Conservation (phyloP, 129 eudicot genomes). For the Flaveria brownii region DNA sequence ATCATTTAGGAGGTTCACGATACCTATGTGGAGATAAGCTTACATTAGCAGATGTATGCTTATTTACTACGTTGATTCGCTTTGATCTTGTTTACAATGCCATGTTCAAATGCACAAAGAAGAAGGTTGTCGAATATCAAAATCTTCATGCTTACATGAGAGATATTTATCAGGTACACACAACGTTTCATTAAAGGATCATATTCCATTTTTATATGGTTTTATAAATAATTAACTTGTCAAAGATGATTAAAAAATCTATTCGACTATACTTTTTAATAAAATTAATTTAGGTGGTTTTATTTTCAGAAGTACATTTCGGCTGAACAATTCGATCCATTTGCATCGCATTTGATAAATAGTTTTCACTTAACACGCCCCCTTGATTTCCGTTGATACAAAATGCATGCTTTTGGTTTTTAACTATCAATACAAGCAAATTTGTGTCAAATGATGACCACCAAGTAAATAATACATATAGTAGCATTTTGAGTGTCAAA, state of each 20-base stretch:
- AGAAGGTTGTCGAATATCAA: slow-evolving; percentile 79
- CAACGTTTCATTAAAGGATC: neutral
- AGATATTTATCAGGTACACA: slow-evolving; percentile 85
- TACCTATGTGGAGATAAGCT: slow-evolving; percentile 81
- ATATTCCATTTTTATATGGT: neutral
- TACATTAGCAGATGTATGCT: slow-evolving; percentile 90
- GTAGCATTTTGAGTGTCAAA: too few species aligned
- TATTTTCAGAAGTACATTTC: neutral
- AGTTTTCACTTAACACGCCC: too few species aligned
- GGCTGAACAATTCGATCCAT: neutral
- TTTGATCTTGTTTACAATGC: slow-evolving; percentile 88
- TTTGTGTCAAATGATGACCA: too few species aligned
- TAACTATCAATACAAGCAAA: too few species aligned
- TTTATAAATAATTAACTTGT: neutral
- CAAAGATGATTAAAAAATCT: neutral
- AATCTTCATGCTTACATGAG: slow-evolving; percentile 79
- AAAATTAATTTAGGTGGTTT: neutral
- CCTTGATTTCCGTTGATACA: too few species aligned
- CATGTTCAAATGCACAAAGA: slow-evolving; percentile 92
- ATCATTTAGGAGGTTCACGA: slow-evolving; percentile 66
- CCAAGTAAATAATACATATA: too few species aligned
- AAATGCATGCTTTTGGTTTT: too few species aligned
- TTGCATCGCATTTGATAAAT: too few species aligned
- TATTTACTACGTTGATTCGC: slow-evolving; percentile 86
- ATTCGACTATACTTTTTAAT: too few species aligned